Base-by-base conservation (phyloP, 768 basidiomycete species). In the Rhizopogon vulgaris region DNA sequence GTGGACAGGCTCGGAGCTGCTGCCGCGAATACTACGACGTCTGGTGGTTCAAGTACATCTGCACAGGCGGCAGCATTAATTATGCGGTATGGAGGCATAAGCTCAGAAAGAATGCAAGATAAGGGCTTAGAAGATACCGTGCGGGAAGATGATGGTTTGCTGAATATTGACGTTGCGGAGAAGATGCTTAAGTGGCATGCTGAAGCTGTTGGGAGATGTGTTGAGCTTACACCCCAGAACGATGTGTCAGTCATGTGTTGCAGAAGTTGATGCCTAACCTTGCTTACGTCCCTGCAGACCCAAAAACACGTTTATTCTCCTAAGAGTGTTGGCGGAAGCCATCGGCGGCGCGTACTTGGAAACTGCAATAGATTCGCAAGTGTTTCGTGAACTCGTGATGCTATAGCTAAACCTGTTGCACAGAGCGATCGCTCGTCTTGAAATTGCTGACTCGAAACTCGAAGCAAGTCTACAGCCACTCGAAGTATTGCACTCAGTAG, bases 161-260 rank as follows among this genome's bases (percentile, higher is more conserved):
- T 97, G 34, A 84, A 73, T 41, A 70, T 96, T 3, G 81, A 84
- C 38, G 72, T 83, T 9, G 90, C 93, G 2, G 93, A 95, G 72
- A 85, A 78, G 60, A 94, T 98, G 84, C 72, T 98, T 14, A 90
- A 84, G 66, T 97, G 95, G 94, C 96, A 99, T 68, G 95, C 96
- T 2, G 96, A 99, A 65, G 91, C 94, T 4, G 85, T 96, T 27
- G 95, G 96, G 4, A 74, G 96, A 59, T 94, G 92, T 57, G 90
- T 94, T 10, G 96, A 98, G 68, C 73, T 99, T 42, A 94, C 85
- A 62, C 69, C 84, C 10, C 62, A 79, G 7, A 84, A 80, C 39
- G 96, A 99, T 61, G 83, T 94, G 93, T 96, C 62, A 71, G 90
- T 27, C 40, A 34, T 22, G 41, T 3, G 9, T 39, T 37, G n/a